Evolutionary conservation across 164 flowering plant genomes (phyloP).

Genomic region (Taxillus chinensis): DNA sequence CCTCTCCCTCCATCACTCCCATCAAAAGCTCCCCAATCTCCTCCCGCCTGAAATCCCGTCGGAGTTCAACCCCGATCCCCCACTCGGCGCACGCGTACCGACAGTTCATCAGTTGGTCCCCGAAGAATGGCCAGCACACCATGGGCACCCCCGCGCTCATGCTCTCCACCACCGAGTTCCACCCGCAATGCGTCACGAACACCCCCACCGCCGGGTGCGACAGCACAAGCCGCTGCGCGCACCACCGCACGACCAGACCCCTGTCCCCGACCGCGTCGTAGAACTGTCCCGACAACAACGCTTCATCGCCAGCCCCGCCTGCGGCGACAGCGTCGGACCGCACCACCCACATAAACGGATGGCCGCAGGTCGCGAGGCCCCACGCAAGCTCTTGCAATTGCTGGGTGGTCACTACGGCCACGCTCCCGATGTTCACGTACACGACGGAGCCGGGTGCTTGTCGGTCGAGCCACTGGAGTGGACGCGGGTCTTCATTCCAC

Average conservation of each 20-base stretch:
- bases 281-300: slow-evolving; percentile 17
- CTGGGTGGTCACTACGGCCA: slow-evolving; percentile 19
- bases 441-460: slow-evolving; percentile 17
- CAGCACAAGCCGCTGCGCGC: slow-evolving; percentile 28
- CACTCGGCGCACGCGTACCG: slow-evolving; percentile 19
- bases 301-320: slow-evolving; percentile 15
- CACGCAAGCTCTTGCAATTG: slow-evolving; percentile 29
- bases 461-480: slow-evolving; percentile 25
- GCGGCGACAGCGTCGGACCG: slow-evolving; percentile 22
- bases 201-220: slow-evolving; percentile 25
- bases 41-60: slow-evolving; percentile 20
- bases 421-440: slow-evolving; percentile 26
- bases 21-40: slow-evolving; percentile 20
- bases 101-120: slow-evolving; percentile 28
- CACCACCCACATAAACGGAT: slow-evolving; percentile 31
- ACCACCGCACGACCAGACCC: slow-evolving; percentile 25
- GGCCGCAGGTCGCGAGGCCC: slow-evolving; percentile 28
- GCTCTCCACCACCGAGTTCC: slow-evolving; percentile 37
- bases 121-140: slow-evolving; percentile 33
- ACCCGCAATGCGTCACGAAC: slow-evolving; percentile 33
- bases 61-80: slow-evolving; percentile 28
- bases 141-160: slow-evolving; percentile 26
- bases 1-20: slow-evolving; percentile 30
- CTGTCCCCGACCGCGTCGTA: slow-evolving; percentile 14
- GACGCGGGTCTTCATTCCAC: slow-evolving; percentile 28